Evolutionary conservation across 345 rosid species (phyloP).

Genomic region (Salix udensis): DNA sequence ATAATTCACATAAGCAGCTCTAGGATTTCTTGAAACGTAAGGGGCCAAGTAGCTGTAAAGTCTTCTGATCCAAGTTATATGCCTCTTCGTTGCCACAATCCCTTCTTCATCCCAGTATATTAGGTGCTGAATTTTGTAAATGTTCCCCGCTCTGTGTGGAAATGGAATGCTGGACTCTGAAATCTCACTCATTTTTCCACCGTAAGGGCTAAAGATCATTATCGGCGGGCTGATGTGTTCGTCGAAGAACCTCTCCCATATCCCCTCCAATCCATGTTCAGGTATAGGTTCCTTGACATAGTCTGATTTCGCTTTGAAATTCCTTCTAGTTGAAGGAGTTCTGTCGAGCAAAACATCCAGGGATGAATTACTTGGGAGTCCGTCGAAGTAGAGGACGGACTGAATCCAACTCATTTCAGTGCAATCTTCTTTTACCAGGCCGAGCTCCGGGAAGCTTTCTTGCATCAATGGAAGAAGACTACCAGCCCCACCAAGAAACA

Average conservation of each 20-base stretch:
- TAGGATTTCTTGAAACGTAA: background rate
- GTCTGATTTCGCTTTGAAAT: background rate
- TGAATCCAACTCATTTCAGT: background rate
- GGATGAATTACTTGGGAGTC: background rate
- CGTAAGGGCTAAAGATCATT: background rate
- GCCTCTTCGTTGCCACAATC: background rate
- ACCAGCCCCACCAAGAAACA: background rate
- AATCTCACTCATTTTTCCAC: background rate
- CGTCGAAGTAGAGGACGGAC: background rate
- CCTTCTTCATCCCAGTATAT: background rate
- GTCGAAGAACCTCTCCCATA: background rate
- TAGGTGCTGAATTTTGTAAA: background rate
- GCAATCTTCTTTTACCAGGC: background rate
- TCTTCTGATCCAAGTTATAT: background rate
- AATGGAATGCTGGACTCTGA: background rate
- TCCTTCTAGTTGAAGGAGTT: background rate
- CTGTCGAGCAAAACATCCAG: background rate
- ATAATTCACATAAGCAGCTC: background rate
- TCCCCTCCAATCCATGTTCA: background rate
- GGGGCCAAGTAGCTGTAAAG: background rate
- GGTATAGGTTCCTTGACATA: background rate
- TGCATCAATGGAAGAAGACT: background rate
- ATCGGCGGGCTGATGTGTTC: background rate
- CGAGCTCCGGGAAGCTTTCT: background rate
- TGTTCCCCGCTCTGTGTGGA: background rate